These are phyloP conservation scores for Hyphopichia fennica DNA, from an alignment of 1,139 yeast species.

Conservation along the genomic window DNA sequence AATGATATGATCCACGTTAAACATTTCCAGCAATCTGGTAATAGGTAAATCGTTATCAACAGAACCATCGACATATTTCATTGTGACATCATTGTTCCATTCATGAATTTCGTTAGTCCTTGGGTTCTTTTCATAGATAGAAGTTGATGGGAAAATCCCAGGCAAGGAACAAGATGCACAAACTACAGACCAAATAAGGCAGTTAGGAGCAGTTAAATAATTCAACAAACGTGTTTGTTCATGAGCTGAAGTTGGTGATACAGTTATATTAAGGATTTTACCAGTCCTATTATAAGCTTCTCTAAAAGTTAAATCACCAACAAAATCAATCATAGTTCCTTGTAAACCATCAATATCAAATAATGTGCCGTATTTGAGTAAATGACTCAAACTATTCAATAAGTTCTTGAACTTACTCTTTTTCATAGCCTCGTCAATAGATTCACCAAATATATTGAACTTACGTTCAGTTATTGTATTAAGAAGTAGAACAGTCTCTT, in stretches of 20 bases:
- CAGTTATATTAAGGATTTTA: conserved; percentile 55
- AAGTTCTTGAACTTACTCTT: conserved; percentile 39
- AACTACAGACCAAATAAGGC: conserved; percentile 78
- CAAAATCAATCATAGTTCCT: conserved; percentile 69
- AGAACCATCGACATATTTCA: conserved; percentile 91
- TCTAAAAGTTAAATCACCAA: conserved; percentile 83
- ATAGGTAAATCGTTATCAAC: conserved; percentile 94
- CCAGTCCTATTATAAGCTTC: conserved; percentile 64
- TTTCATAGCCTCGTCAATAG: conserved; percentile 24
- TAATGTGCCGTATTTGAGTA: conserved; percentile 82
- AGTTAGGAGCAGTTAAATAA: conserved; percentile 50
- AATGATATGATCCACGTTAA: conserved; percentile 93
- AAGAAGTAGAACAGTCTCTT: conserved; percentile 63
- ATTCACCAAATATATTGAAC: conserved; percentile 66
- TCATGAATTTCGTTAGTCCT: conserved; percentile 64
- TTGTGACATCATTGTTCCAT: conserved; percentile 80
- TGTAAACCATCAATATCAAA: conserved; percentile 76
- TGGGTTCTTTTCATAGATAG: conserved; percentile 80
- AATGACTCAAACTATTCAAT: conserved; percentile 44
- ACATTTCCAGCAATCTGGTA: conserved; percentile 87
- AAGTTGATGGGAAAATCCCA: conserved; percentile 82
- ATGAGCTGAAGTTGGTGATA: conserved; percentile 60
- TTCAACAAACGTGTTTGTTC: conserved; percentile 54
- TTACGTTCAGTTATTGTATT: conserved; percentile 54
- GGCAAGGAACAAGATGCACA: conserved; percentile 97